Evolutionary conservation across 345 rosid species (phyloP).

Genomic region (Gossypium raimondii): DNA sequence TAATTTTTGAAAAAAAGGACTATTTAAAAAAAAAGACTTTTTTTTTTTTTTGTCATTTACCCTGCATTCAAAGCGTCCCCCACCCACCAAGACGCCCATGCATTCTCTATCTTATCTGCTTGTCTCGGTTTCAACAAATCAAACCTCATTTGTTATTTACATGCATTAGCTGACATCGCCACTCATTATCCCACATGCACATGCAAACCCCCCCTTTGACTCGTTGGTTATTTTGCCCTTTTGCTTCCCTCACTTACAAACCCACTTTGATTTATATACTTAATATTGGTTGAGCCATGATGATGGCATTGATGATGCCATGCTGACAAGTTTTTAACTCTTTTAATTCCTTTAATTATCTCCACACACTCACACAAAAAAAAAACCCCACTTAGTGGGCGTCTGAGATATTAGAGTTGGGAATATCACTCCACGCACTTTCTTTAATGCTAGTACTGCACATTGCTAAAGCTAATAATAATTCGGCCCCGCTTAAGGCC

Average conservation of each 20-base stretch:
- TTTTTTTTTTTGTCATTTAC: no score
- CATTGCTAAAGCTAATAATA: conserved; percentile 11
- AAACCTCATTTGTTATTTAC: conserved; percentile 12
- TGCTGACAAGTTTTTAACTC: conserved; percentile 6
- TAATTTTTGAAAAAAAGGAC: no score
- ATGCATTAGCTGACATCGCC: conserved; percentile 22
- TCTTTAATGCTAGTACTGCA: neutral
- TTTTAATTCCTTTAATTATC: neutral
- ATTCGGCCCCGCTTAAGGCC: neutral
- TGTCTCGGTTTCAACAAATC: conserved; percentile 13
- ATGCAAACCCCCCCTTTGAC: conserved; percentile 5
- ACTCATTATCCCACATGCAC: conserved; percentile 23
- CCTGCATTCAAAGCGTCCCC: neutral
- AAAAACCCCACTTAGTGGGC: neutral
- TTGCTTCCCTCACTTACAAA: neutral
- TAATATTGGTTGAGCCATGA: neutral
- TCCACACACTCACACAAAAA: neutral
- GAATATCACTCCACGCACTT: conserved; percentile 5
- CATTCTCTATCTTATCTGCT: neutral
- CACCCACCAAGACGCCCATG: neutral
- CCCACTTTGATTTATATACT: neutral
- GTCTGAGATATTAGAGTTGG: neutral
- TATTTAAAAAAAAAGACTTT: no score
- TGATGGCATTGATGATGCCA: conserved; percentile 9
- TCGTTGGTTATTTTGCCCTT: neutral